A percentile compares a stretch with the other conserved stretches of the same genome.
These are phyloP conservation scores for Prinsepia uniflora DNA, from an alignment of 306 rosid species.

Conservation along the genomic window DNA sequence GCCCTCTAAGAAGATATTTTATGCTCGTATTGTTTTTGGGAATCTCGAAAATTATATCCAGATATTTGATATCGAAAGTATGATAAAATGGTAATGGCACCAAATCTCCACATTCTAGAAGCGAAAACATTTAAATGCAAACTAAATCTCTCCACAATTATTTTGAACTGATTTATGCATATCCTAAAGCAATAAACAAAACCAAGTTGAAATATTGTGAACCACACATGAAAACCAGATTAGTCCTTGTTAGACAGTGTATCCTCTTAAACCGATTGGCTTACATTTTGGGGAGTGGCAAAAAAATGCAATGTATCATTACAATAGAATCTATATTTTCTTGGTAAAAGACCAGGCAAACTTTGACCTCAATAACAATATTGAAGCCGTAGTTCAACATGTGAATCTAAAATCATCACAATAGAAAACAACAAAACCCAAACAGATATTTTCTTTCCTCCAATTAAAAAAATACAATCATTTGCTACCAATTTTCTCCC, in stretches of 20 bases:
- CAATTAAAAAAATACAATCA: not conserved
- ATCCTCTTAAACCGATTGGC: too few relatives aligned
- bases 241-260: too few relatives aligned
- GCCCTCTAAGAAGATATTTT: too few relatives aligned
- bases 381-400: not conserved
- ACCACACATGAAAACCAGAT: not conserved
- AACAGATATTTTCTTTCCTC: not conserved
- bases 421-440: not conserved
- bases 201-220: not conserved
- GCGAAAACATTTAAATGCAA: not conserved
- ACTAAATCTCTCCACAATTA: not conserved
- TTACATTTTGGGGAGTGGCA: too few relatives aligned
- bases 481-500: not conserved
- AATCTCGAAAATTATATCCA: too few relatives aligned
- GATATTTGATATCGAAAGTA: not conserved
- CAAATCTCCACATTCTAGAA: not conserved
- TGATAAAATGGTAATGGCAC: not conserved
- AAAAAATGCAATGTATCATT: too few relatives aligned
- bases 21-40: too few relatives aligned
- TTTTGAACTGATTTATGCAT: too few relatives aligned
- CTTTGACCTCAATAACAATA: not conserved
- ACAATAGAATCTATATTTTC: slow-evolving; percentile 30
- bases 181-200: not conserved
- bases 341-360: slow-evolving; percentile 18
- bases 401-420: not conserved